phyloP scores from a whole-genome alignment of 306 rosid genomes.

The Amphicarpaea edgeworthii region DNA sequence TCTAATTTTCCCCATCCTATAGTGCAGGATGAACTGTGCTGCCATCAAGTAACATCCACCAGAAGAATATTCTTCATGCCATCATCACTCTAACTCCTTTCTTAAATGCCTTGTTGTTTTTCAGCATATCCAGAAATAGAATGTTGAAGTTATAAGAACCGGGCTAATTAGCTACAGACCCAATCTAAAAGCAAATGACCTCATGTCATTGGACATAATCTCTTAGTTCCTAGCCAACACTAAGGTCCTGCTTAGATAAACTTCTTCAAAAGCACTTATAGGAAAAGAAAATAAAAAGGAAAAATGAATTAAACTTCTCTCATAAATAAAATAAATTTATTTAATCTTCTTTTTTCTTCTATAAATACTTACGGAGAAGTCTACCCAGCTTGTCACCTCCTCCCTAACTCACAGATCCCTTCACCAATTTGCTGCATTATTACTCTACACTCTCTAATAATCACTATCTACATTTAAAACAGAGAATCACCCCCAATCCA shows the following conservation, averaged over 20 bases:
- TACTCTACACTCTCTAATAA: conserved; percentile 11
- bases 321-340: too few relatives aligned
- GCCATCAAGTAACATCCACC: conserved; percentile 11
- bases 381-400: background rate
- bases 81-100: conserved; percentile 18
- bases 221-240: conserved; percentile 5
- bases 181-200: conserved; percentile 15
- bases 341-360: too few relatives aligned
- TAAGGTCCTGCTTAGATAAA: background rate
- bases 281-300: too few relatives aligned
- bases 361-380: too few relatives aligned
- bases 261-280: too few relatives aligned
- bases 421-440: background rate
- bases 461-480: conserved; percentile 2
- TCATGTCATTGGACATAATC: background rate
- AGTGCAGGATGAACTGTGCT: conserved; percentile 19
- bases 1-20: conserved; percentile 21
- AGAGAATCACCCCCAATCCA: background rate
- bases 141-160: conserved; percentile 2
- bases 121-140: conserved; percentile 27
- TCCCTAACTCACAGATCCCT: conserved; percentile 21
- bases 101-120: conserved; percentile 27
- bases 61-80: conserved; percentile 14
- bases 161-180: background rate
- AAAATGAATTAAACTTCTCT: too few relatives aligned